phyloP scores from a whole-genome alignment of 2,329 filamentous ascomycete species.

The Teratosphaeria zuluensis region DNA sequence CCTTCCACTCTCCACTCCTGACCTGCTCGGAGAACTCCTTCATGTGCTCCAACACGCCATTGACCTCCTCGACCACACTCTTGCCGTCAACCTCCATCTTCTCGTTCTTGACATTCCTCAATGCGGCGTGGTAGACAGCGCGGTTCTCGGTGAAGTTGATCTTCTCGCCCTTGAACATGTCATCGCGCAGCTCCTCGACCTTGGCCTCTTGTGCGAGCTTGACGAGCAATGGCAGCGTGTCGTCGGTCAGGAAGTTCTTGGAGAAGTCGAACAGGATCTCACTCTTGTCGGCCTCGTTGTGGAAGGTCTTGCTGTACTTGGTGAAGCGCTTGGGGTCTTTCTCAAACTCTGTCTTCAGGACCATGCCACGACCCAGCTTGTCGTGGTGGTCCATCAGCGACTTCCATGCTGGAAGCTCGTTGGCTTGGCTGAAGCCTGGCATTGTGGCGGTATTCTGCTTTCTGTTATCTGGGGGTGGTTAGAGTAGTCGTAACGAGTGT shows the following conservation, averaged over 20 bases:
- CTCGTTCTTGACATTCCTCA: constrained; percentile 82
- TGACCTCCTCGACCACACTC: constrained; percentile 90
- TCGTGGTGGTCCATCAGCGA: constrained; percentile 86
- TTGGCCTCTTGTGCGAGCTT: constrained; percentile 87
- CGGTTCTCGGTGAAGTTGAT: constrained; percentile 99
- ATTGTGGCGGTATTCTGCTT: constrained; percentile 24
- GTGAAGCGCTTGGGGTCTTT: constrained; percentile 80
- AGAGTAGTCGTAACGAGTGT: not conserved
- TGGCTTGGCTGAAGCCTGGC: constrained; percentile 69
- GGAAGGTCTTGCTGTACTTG: constrained; percentile 81
- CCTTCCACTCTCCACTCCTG: constrained; percentile 91
- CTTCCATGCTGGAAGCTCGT: constrained; percentile 77
- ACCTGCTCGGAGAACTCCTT: constrained; percentile 96
- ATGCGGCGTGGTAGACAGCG: constrained; percentile 88
- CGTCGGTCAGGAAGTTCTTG: constrained; percentile 96
- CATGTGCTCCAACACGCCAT: constrained; percentile 89
- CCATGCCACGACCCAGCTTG: constrained; percentile 74
- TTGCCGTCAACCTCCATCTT: constrained; percentile 75
- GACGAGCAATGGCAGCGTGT: constrained; percentile 77
- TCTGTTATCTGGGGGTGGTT: not conserved
- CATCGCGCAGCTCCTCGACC: constrained; percentile 86
- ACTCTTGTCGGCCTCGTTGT: constrained; percentile 63
- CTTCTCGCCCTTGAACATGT: constrained; percentile 94
- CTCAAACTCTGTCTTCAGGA: constrained; percentile 86
- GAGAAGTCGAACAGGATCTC: constrained; percentile 97